Evolutionary conservation across 441 rosid genomes (phyloP), one percentile per base, ranked within the genome.

Genomic region (Hura crepitans): DNA sequence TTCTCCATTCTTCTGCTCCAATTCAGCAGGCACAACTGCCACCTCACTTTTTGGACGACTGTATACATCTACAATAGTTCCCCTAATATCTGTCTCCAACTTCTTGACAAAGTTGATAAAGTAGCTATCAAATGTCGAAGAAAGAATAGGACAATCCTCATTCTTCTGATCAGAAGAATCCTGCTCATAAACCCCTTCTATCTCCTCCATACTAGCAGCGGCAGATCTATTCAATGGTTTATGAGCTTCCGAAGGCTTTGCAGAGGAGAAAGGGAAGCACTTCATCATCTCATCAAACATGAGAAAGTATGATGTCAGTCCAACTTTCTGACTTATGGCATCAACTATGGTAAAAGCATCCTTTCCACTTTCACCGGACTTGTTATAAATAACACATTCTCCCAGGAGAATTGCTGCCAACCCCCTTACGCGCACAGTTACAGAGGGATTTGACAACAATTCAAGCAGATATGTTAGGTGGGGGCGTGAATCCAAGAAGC

Each of bases 261-360:
- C 77, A 59, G 92, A 81, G 43, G 95, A 76, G 78, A 95, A 95
- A 77, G 83, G 76, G 80, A 75, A 79, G 82, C 89, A 88, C 72
- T 81, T 87, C 82, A 82, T 85, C 99, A 92, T 89, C 78, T 92
- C 97, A 57, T 96, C 98, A 39, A 92, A 89, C 77, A 85, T 92
- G 56, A 87, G 75, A 68, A 96, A 87, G 80, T 78, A 96, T 46
- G 90, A 78, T 12, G 97, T 86, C 43, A 92, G 93, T 66, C 98
- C 99, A 55, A 92, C 72, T 86, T 91, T 91, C 86, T 92, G 92
- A 81, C 92, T 85, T 75, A 96, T 76, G 70, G 86, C 82, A 83
- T 95, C 98, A 73, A 91, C 96, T 64, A 95, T 73, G 31, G 92
- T 62, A 70, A 83, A 87, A 63, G 93, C 81, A 79, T 96, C 97